Conservation (phyloP, 2,329 filamentous ascomycete species). For the Fusarium keratoplasticum region DNA sequence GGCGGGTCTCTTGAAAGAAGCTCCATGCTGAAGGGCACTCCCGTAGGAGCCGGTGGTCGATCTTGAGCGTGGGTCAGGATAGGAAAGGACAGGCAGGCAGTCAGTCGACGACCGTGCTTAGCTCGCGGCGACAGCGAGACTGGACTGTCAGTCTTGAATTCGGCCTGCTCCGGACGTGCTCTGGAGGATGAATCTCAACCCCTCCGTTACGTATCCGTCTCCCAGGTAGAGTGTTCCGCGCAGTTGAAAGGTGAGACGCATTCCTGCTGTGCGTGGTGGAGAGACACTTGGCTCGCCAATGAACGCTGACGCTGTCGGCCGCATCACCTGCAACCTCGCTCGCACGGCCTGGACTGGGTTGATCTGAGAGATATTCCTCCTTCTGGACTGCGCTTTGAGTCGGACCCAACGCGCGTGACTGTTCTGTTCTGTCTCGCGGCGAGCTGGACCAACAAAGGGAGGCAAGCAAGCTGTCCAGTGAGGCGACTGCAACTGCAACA, state of each 20-base stretch:
- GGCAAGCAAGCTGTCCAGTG: constrained; percentile 10
- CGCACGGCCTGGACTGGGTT: constrained; percentile 25
- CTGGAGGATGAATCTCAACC: background rate
- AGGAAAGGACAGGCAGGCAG: background rate
- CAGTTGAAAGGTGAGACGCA: constrained; percentile 6
- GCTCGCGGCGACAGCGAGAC: constrained; percentile 11
- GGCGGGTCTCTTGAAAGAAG: constrained; percentile 17
- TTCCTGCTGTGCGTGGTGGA: constrained; percentile 17
- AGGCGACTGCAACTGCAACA: constrained; percentile 26
- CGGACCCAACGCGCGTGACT: constrained; percentile 20
- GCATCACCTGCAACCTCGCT: constrained; percentile 35
- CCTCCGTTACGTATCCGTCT: constrained; percentile 3
- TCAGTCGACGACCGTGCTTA: constrained; percentile 16
- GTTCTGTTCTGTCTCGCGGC: constrained; percentile 7
- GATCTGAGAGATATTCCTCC: constrained; percentile 25
- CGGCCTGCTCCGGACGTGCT: background rate
- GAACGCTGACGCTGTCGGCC: constrained; percentile 18
- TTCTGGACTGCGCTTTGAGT: constrained; percentile 31
- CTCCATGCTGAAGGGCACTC: constrained; percentile 25
- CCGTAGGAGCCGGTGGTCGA: constrained; percentile 25
- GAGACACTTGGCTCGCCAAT: constrained; percentile 14
- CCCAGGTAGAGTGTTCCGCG: constrained; percentile 3
- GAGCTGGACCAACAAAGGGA: constrained; percentile 13
- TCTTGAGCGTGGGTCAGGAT: constrained; percentile 24
- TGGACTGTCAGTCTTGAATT: background rate